Base-by-base conservation (phyloP, 2,329 filamentous ascomycete species). In the Penicillium decumbens region DNA sequence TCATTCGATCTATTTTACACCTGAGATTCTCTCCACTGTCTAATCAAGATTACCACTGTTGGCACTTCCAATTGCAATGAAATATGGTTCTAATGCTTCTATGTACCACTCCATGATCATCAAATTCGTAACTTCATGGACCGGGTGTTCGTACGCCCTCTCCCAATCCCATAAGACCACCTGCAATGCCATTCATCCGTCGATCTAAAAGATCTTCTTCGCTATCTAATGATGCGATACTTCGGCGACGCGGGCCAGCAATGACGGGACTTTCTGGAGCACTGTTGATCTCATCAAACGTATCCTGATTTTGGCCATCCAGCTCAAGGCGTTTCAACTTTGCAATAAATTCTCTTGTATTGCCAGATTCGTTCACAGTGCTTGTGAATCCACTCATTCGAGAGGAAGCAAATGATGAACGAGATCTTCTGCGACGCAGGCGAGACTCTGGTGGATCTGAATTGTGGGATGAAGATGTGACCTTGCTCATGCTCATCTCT, bases 401-500 rank as follows among this genome's bases (percentile, higher is more conserved):
- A 8, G 53, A 57, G 2, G 58, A 59, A 6, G 51, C 45, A 38
- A 59, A 55, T 1, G 56, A 56, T 5, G 58, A 60, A 6, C 47
- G 53, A 13, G 54, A 56, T 39, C 50, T 54, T 27, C 47, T 40
- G 25, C 60, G 32, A 35, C 49, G 45, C 53, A 15, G 35, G 57
- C 49, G 40, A 37, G 49, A 20, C 12, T 23, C 38, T 35, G 3
- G 41, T n/a, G n/a, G 28, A 29, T 42, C 53, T 48, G 60, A 47
- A 23, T 55, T 41, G 77, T 41, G 9, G n/a, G 45, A 20, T 4
- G 45, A 30, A 6, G 65, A 58, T 1, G 59, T 61, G 41, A 69
- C 50, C 28, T 56, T 67, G 25, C 55, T 80, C 75, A 85, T 81
- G 59, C 80, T 83, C 75, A 95, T 95, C 70, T 95, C 91, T 8